These are phyloP conservation scores for Tetracladium marchalianum DNA, from an alignment of 495 filamentous ascomycete species.

Conservation along the genomic window DNA sequence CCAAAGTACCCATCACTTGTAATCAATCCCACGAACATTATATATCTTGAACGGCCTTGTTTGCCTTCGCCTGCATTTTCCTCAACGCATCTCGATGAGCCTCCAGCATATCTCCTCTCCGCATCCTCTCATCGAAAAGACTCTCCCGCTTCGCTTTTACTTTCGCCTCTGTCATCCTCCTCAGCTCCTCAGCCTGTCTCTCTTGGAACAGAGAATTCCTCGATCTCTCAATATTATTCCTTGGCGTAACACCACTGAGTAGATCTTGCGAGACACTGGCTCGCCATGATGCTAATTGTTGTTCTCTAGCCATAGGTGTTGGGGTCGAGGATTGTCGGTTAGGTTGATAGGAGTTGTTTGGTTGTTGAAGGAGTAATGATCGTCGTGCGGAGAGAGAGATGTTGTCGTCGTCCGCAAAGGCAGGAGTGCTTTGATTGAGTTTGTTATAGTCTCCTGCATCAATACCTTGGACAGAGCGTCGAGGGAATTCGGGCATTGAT, in stretches of 20 bases:
- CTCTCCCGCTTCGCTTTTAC: slow-evolving; percentile 38
- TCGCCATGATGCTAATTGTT: slow-evolving; percentile 66
- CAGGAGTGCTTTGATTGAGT: background rate
- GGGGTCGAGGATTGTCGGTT: slow-evolving; percentile 29
- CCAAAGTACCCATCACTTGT: too few relatives aligned
- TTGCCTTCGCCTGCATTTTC: slow-evolving; percentile 69
- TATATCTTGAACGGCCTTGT: slow-evolving; percentile 23
- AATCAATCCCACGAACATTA: too few relatives aligned
- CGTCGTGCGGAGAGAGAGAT: slow-evolving; percentile 65
- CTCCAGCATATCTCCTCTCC: slow-evolving; percentile 63
- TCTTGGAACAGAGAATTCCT: slow-evolving; percentile 30
- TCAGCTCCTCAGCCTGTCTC: slow-evolving; percentile 36
- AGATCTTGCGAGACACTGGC: slow-evolving; percentile 59
- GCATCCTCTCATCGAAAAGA: slow-evolving; percentile 64
- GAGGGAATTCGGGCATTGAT: slow-evolving; percentile 21
- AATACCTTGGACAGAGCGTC: slow-evolving; percentile 5
- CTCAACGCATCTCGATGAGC: slow-evolving; percentile 74
- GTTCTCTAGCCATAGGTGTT: slow-evolving; percentile 39
- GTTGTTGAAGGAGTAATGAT: slow-evolving; percentile 28
- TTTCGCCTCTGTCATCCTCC: slow-evolving; percentile 30
- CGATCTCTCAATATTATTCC: slow-evolving; percentile 32
- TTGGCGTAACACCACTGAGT: slow-evolving; percentile 21
- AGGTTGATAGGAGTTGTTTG: slow-evolving; percentile 51
- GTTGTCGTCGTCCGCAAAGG: slow-evolving; percentile 47
- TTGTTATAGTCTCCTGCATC: slow-evolving; percentile 15